Conservation (phyloP, 768 basidiomycete species). For the Hemileccinum rubropunctum region DNA sequence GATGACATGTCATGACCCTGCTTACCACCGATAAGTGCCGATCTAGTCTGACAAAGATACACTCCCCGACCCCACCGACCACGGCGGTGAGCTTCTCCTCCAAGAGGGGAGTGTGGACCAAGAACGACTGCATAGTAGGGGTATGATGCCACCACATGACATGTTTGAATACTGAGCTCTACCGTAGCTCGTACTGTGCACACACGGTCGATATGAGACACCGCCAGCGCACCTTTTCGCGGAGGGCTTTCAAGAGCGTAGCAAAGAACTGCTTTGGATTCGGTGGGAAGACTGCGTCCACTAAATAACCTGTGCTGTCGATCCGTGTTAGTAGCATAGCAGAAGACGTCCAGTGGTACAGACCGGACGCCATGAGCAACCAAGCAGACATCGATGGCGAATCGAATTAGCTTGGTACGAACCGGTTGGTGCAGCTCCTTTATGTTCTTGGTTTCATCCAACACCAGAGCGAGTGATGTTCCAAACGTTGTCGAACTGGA, state of each 20-base stretch:
- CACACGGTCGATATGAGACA: constrained; percentile 5
- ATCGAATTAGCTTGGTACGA: constrained; percentile 20
- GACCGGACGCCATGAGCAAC: constrained; percentile 44
- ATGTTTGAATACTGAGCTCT: constrained; percentile 34
- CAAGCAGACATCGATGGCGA: constrained; percentile 41
- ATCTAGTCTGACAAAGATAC: constrained; percentile 21
- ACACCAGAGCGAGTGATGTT: constrained; percentile 21
- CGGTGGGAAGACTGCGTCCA: constrained; percentile 42
- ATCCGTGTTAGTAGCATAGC: neutral
- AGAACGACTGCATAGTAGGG: constrained; percentile 50
- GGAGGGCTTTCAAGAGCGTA: constrained; percentile 38
- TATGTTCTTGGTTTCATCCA: constrained; percentile 8
- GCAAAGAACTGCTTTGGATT: constrained; percentile 35
- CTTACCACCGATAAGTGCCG: constrained; percentile 21
- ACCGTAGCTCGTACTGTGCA: neutral
- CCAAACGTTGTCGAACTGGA: constrained; percentile 4
- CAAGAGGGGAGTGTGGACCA: constrained; percentile 41
- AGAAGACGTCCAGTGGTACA: constrained; percentile 3
- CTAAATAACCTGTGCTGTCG: constrained; percentile 42
- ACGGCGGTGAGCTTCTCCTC: constrained; percentile 5
- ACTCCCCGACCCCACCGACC: neutral
- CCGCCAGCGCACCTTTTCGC: constrained; percentile 31
- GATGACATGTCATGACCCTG: neutral
- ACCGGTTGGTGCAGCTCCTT: constrained; percentile 7
- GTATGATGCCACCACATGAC: constrained; percentile 48